Base-by-base conservation (phyloP, 73 alveolate genomes). In the Loxodes magnus region DNA sequence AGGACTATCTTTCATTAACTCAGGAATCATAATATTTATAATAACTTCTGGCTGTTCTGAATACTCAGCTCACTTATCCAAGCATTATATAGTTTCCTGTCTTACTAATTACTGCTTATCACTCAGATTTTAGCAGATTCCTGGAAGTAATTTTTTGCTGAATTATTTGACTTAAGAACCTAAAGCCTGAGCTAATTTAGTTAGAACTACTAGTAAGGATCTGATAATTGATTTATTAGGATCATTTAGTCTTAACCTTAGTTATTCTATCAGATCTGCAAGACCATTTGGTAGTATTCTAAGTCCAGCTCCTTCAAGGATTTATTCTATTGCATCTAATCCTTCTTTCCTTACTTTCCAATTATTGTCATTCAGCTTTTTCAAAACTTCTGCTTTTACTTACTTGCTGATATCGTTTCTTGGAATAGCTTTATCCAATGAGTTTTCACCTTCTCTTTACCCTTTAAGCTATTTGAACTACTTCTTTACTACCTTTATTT, bases 261-360 rank as follows among this genome's bases (percentile, higher is more conserved):
- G 20, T 28, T 64, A 36, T 35, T 59, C 64, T 33, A 86, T 51
- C 15, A 86, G 66, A 46, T 75, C 90, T 35, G 49, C 58, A 26
- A 86, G 67, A 0, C 97, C 97, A 19, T 53, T 58, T 20, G 94
- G 87, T 66, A 65, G 71, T 1, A 86, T 86, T 60, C 88, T 64
- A 78, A 64, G 75, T 56, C 80, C 74, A 19, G 87, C 66, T 30
- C 70, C 67, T 36, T 38, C 69, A 10, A 83, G 37, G 43, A 72
- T 54, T 26, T 56, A 74, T 43, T 76, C 87, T 3, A 86, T 72
- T 35, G 48, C 30, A 23, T 70, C 87, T 19, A 68, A 71, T 4
- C 80, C 81, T 35, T 81, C 92, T 59, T 86, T 86, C 61, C 90
- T 68, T 27, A 49, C 67, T 26, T 77, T 67, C 94, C 97, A 86